Percentiles rank a stretch among this genome's conserved stretches.
phyloP scores from a whole-genome alignment of 2,329 filamentous ascomycete species.

The Ophiostoma quercus region DNA sequence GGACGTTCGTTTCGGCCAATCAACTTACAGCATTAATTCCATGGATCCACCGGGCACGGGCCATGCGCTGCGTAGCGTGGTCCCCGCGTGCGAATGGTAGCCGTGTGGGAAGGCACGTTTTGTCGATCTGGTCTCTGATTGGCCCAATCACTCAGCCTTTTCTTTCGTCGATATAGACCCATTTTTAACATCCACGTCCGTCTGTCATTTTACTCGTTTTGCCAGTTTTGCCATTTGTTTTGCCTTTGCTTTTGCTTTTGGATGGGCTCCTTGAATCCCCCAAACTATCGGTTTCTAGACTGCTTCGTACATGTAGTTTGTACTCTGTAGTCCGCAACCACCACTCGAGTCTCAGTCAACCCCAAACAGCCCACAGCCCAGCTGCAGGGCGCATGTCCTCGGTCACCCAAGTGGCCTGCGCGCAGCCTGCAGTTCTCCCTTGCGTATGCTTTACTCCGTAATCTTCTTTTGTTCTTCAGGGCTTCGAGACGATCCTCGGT shows the following conservation, averaged over 20 bases:
- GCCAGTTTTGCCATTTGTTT: background rate
- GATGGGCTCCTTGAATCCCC: background rate
- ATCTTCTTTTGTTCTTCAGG: background rate
- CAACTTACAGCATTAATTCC: slow-evolving; percentile 21
- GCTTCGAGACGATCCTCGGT: background rate
- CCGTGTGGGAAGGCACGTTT: slow-evolving; percentile 25
- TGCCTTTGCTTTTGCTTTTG: background rate
- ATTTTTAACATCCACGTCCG: slow-evolving; percentile 11
- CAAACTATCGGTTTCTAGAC: background rate
- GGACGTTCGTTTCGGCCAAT: slow-evolving; percentile 22
- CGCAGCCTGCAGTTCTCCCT: background rate
- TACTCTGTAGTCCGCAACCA: background rate
- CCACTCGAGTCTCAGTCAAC: background rate
- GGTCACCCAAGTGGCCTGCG: background rate
- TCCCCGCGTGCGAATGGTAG: slow-evolving; percentile 22
- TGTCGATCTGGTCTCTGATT: slow-evolving; percentile 19
- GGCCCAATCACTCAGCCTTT: slow-evolving; percentile 19
- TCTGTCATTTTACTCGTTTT: background rate
- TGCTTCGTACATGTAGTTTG: too few relatives aligned
- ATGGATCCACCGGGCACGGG: slow-evolving; percentile 18
- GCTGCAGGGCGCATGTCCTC: background rate
- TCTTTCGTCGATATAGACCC: background rate
- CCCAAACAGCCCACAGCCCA: background rate
- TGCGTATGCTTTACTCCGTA: background rate
- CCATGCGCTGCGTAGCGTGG: slow-evolving; percentile 15